Evolutionary conservation across 441 rosid genomes (phyloP).

Genomic region (Codiaeum variegatum): DNA sequence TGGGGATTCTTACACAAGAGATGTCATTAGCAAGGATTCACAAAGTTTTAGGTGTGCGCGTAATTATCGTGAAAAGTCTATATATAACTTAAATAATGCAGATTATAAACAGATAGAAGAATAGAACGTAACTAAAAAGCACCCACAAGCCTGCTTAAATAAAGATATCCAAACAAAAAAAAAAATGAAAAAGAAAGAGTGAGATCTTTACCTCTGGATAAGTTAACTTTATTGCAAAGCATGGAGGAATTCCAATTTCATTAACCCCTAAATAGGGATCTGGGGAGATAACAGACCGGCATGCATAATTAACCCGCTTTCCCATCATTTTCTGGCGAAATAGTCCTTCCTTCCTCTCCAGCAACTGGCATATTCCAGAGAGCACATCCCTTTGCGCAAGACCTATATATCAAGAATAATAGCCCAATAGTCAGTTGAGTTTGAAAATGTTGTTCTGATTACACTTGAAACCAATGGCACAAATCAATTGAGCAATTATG

Average conservation of each 20-base stretch:
- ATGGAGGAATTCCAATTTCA: slow-evolving; percentile 98
- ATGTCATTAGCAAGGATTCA: neutral
- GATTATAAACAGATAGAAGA: neutral
- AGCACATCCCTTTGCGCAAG: slow-evolving; percentile 56
- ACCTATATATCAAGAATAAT: slow-evolving; percentile 36
- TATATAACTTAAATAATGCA: neutral
- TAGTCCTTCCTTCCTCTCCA: slow-evolving; percentile 96
- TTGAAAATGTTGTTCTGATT: neutral
- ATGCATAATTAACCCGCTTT: slow-evolving; percentile 96
- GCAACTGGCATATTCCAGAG: slow-evolving; percentile 84
- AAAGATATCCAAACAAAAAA: neutral
- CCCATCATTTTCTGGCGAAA: slow-evolving; percentile 99
- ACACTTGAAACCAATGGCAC: neutral
- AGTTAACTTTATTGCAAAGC: slow-evolving; percentile 80
- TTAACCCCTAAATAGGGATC: slow-evolving; percentile 96
- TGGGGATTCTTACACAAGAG: neutral
- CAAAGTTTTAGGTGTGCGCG: neutral
- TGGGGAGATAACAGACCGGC: slow-evolving; percentile 98
- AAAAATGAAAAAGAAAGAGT: neutral
- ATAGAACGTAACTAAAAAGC: neutral
- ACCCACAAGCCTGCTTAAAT: neutral
- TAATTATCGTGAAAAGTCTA: slow-evolving; percentile 1
- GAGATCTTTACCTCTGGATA: slow-evolving; percentile 82
- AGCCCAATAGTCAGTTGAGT: slow-evolving; percentile 18
- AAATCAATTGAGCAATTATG: neutral